These are phyloP conservation scores for Penicillium sp. DNA, from an alignment of 2,329 filamentous ascomycete species.

Conservation along the genomic window DNA sequence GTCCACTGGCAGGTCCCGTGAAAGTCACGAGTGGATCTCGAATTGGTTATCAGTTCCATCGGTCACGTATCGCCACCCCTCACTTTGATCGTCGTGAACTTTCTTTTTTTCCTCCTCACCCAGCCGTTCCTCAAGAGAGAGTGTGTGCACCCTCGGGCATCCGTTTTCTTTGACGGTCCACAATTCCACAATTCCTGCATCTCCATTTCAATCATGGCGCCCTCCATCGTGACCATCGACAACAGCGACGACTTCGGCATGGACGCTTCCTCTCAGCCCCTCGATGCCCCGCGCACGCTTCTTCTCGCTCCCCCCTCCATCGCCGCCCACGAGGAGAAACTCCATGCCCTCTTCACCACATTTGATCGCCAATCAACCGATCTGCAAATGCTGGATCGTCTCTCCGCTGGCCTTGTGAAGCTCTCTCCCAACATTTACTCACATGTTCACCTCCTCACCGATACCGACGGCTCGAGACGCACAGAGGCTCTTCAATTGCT, in stretches of 20 bases:
- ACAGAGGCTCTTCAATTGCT: constrained; percentile 61
- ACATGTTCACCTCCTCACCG: constrained; percentile 74
- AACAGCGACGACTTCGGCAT: constrained; percentile 49
- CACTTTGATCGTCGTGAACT: constrained; percentile 5
- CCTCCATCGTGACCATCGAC: constrained; percentile 49
- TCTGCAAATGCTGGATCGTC: constrained; percentile 94
- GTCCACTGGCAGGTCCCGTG: too few relatives aligned
- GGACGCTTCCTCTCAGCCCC: constrained; percentile 25
- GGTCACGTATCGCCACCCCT: constrained; percentile 20
- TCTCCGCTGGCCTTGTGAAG: constrained; percentile 71
- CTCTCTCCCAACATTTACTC: constrained; percentile 77
- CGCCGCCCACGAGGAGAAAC: constrained; percentile 72
- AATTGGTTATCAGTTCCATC: constrained; percentile 13
- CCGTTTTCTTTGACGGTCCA: background rate
- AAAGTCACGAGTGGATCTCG: too few relatives aligned
- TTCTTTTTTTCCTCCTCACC: constrained; percentile 1
- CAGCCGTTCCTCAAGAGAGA: background rate
- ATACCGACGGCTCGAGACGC: constrained; percentile 61
- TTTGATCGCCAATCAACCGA: constrained; percentile 75
- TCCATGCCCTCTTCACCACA: constrained; percentile 63
- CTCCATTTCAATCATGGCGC: constrained; percentile 15
- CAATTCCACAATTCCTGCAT: background rate
- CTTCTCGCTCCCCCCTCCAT: constrained; percentile 92
- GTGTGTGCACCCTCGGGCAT: background rate
- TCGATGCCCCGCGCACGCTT: constrained; percentile 54